These are phyloP conservation scores for Leccinellum albellum DNA, from an alignment of 768 basidiomycete genomes.

Conservation along the genomic window DNA sequence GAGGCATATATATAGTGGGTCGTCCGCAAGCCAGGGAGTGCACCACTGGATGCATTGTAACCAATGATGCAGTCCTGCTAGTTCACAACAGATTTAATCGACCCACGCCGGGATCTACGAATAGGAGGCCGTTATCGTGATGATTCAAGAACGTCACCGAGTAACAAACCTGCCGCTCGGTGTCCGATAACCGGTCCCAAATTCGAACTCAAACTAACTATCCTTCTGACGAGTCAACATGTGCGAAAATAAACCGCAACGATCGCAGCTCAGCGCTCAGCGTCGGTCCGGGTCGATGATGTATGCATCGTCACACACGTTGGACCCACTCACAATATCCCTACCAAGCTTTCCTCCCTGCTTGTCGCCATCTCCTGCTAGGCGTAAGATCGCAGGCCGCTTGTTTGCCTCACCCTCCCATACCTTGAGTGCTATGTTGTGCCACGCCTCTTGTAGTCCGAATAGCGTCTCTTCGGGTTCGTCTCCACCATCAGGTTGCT, in stretches of 20 bases:
- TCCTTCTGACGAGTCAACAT: too few relatives aligned
- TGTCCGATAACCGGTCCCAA: too few relatives aligned
- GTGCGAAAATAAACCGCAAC: too few relatives aligned
- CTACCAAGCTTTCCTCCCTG: conserved; percentile 23
- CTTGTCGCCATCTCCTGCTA: conserved; percentile 43
- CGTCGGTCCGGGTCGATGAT: too few relatives aligned
- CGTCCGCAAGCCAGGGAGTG: neutral
- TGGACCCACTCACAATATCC: conserved; percentile 20
- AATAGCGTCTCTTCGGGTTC: conserved; percentile 39
- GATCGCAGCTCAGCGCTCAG: too few relatives aligned
- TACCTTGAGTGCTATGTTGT: conserved; percentile 66
- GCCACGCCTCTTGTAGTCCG: conserved; percentile 56
- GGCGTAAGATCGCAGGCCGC: conserved; percentile 66
- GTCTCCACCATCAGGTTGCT: conserved; percentile 44
- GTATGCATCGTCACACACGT: neutral
- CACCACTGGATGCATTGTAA: neutral
- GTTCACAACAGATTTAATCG: neutral
- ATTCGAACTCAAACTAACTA: too few relatives aligned
- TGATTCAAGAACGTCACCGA: too few relatives aligned
- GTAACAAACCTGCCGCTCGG: too few relatives aligned
- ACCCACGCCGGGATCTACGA: too few relatives aligned
- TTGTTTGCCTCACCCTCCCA: conserved; percentile 65
- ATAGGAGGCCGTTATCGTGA: too few relatives aligned
- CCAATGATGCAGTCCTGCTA: neutral
- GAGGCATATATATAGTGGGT: neutral